Percentiles rank a stretch among this genome's conserved stretches.
Conservation (phyloP, 2,329 filamentous ascomycete species). For the Trichoderma citrinoviride region DNA sequence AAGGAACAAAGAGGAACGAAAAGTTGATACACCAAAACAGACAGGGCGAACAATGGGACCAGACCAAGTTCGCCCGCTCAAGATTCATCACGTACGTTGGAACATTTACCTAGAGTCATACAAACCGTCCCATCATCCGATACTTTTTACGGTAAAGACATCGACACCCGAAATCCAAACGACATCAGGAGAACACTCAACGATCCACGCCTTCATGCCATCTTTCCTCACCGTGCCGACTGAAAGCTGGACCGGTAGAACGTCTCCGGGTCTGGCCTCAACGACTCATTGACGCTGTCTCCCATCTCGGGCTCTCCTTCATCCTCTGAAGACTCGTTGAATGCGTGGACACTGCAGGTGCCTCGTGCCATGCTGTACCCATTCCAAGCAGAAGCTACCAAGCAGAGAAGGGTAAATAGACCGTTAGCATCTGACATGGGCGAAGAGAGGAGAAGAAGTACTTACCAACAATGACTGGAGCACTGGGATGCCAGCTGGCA, state of each 20-base stretch:
- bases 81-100: no score
- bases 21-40: neutral
- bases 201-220: neutral
- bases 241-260: constrained; percentile 19
- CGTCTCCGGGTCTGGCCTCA: constrained; percentile 42
- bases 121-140: neutral
- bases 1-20: neutral
- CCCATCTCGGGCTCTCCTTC: constrained; percentile 63
- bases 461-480: constrained; percentile 70
- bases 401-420: neutral
- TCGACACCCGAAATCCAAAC: no score
- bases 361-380: constrained; percentile 70
- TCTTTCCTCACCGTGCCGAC: neutral
- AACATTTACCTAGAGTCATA: no score
- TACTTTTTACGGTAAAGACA: neutral
- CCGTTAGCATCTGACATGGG: neutral
- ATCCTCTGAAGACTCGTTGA: constrained; percentile 62
- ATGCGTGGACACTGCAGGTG: constrained; percentile 75
- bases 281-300: constrained; percentile 57
- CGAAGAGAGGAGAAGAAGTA: constrained; percentile 20
- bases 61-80: neutral
- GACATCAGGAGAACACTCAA: no score
- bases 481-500: constrained; percentile 85
- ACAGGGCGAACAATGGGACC: neutral
- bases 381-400: constrained; percentile 75